Base-by-base conservation (phyloP, 768 basidiomycete species). In the Lactarius indigo region DNA sequence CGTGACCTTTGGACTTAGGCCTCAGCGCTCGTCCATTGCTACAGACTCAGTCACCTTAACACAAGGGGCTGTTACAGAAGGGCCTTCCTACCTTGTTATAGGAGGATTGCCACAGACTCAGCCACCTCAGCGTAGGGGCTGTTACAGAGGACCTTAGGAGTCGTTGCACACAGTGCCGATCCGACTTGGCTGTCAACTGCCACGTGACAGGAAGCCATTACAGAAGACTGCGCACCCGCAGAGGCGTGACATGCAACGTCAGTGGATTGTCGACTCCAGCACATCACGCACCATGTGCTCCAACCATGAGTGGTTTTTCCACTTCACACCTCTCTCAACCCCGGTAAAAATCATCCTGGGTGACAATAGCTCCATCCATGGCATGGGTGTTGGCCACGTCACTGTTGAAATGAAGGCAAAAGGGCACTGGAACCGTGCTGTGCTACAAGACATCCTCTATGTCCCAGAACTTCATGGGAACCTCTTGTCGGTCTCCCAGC, bases 391-490 rank as follows among this genome's bases (percentile, higher is more conserved):
- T 15, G 71, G 71, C 5, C 41, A 44, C 1, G 39, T 70, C 10
- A 35, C n/a, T 5, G 47, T 71, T 35, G n/a, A 42, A 5, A 31
- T 58, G 17, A 26, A 31, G 28, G 26, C 10, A 23, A 41, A 37
- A 31, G 58, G 56, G 7, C 18, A 26, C 5, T 35, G 56, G 13
- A 56, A 65, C 17, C 23, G 23, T 1, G 15, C 52, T 68, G 31
- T 31, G 31, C 3, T 31, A 8, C 31, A 31, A 31, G 31, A 31
- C 3, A 8, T 31, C 31, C 3, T 62, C 62, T 59, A 72, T 42
- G 68, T 73, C 17, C 72, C 72, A 0, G 63, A 71, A 4, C 70
- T 73, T 31, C 44, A 70, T 10, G 64, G 68, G 17, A 73, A 74
- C 59, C 66, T 74, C 2, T 44, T 73, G 23, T 73, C 70, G n/a